phyloP scores from a whole-genome alignment of 2,329 filamentous ascomycete species.

The Penicillium verrucosum region DNA sequence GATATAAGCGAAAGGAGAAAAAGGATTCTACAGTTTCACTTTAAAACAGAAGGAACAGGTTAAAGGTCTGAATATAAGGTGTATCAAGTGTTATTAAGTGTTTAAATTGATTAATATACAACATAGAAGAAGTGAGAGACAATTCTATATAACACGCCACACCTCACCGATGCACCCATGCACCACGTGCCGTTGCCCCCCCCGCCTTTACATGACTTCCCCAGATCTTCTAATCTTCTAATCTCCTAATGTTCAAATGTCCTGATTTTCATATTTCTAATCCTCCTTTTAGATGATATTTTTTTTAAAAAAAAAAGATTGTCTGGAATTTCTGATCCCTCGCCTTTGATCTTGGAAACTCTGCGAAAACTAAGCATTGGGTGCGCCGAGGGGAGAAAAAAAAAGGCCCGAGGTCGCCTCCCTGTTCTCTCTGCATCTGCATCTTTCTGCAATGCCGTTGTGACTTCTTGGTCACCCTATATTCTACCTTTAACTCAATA shows the following conservation, averaged over 20 bases:
- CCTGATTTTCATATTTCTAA: not conserved
- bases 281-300: not conserved
- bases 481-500: not conserved
- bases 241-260: not conserved
- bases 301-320: not conserved
- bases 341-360: not conserved
- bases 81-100: not conserved
- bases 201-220: conserved; percentile 9
- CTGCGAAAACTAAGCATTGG: not conserved
- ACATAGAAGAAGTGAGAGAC: not conserved
- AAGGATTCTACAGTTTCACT: not conserved
- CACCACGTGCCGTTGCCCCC: conserved; percentile 6
- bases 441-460: conserved; percentile 2
- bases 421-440: not conserved
- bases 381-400: not conserved
- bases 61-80: not conserved
- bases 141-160: not conserved
- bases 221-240: conserved; percentile 8
- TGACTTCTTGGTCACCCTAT: not conserved
- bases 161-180: not conserved
- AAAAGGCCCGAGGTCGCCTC: not conserved
- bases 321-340: not conserved
- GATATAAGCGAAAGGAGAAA: not conserved
- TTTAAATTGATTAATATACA: not conserved
- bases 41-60: not conserved